These are phyloP conservation scores for Pezizomycotina sp. DNA, from an alignment of 2,329 filamentous ascomycete genomes.

Conservation along the genomic window DNA sequence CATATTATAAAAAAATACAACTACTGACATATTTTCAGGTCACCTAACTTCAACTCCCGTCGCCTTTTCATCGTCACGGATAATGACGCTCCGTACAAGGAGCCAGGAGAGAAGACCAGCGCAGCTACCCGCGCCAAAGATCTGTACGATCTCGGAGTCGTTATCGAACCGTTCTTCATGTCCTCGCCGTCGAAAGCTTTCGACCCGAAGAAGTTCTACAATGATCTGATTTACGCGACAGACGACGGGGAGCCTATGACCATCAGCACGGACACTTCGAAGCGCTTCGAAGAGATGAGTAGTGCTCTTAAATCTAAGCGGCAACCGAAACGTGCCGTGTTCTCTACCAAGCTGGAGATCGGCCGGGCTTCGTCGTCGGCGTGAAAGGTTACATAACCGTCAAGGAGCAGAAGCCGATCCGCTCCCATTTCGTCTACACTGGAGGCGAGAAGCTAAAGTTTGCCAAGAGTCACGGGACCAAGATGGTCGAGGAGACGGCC, in stretches of 20 bases:
- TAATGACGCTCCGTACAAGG: constrained; percentile 67
- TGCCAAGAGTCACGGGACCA: constrained; percentile 54
- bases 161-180: constrained; percentile 86
- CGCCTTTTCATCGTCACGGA: constrained; percentile 93
- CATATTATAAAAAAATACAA: no score
- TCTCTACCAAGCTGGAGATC: constrained; percentile 78
- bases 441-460: constrained; percentile 75
- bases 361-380: constrained; percentile 72
- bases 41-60: constrained; percentile 81
- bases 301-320: constrained; percentile 85
- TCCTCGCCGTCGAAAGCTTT: constrained; percentile 53
- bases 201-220: constrained; percentile 74
- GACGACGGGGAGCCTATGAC: constrained; percentile 28
- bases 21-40: constrained; percentile 28
- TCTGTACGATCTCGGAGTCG: constrained; percentile 79
- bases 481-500: constrained; percentile 61
- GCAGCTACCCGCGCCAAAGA: constrained; percentile 83
- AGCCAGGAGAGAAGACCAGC: constrained; percentile 60
- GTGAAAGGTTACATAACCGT: constrained; percentile 86
- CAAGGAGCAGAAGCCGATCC: constrained; percentile 63
- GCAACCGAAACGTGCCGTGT: constrained; percentile 66
- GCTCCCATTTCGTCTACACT: constrained; percentile 76
- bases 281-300: constrained; percentile 36
- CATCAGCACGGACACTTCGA: constrained; percentile 47
- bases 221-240: constrained; percentile 75